Evolutionary conservation across 2,329 filamentous ascomycete species (phyloP).

Genomic region (Penicillium sp.): DNA sequence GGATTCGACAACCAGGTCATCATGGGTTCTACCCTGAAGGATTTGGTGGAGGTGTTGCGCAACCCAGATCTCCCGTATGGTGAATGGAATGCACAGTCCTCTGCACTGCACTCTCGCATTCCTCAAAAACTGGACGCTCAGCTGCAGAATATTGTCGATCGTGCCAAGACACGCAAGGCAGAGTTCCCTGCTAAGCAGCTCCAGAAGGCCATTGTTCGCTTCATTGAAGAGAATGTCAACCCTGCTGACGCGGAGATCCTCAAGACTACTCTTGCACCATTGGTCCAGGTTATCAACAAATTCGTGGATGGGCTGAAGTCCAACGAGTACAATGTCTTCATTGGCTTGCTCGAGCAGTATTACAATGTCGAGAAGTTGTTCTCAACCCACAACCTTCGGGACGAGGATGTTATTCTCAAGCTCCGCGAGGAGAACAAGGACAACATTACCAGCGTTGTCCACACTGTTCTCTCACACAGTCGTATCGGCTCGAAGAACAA

Average conservation of each 20-base stretch:
- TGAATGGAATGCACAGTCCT: constrained; percentile 94
- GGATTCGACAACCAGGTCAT: constrained; percentile 98
- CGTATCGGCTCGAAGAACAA: constrained; percentile 92
- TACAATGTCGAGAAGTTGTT: constrained; percentile 81
- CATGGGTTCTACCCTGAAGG: constrained; percentile 81
- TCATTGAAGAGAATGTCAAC: constrained; percentile 79
- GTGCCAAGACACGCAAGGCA: constrained; percentile 67
- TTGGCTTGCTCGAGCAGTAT: constrained; percentile 74
- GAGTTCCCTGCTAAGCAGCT: constrained; percentile 93
- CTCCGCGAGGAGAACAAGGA: constrained; percentile 97
- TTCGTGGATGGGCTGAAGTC: constrained; percentile 87
- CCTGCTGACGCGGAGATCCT: constrained; percentile 70
- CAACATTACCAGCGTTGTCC: constrained; percentile 76
- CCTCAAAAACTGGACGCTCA: constrained; percentile 83
- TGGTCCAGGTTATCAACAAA: constrained; percentile 71
- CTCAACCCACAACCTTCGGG: constrained; percentile 75
- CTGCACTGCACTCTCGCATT: constrained; percentile 95
- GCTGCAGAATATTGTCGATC: constrained; percentile 81
- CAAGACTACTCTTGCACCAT: constrained; percentile 67
- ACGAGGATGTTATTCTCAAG: constrained; percentile 89
- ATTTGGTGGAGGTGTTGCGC: constrained; percentile 84
- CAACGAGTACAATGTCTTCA: constrained; percentile 81
- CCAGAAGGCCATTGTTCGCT: constrained; percentile 77
- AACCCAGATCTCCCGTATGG: constrained; percentile 89
- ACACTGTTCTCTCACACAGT: constrained; percentile 89